phyloP scores from a whole-genome alignment of 352 stramenopile species.

The Globisporangium paroecandrum region DNA sequence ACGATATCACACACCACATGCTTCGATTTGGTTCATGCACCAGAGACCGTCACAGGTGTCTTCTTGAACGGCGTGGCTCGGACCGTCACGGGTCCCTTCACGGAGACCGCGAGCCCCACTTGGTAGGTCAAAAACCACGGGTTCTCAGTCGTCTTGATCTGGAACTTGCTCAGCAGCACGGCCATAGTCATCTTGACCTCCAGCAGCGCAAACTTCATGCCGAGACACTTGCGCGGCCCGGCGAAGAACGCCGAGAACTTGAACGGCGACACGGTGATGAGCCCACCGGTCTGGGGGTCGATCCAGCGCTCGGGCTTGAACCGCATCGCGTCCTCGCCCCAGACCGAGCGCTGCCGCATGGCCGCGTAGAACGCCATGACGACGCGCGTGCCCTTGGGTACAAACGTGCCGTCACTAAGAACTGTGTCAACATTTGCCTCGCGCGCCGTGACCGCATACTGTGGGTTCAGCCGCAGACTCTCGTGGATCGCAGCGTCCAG shows the following conservation, averaged over 20 bases:
- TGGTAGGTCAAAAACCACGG: constrained; percentile 45
- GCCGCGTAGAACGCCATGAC: constrained; percentile 51
- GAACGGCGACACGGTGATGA: constrained; percentile 41
- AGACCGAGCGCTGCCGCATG: constrained; percentile 45
- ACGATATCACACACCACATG: neutral
- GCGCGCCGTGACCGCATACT: constrained; percentile 42
- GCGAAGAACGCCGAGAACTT: constrained; percentile 72
- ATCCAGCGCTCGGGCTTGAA: constrained; percentile 75
- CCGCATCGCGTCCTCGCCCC: constrained; percentile 49
- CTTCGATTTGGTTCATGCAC: neutral
- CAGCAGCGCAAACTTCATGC: constrained; percentile 59
- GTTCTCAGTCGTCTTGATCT: constrained; percentile 33
- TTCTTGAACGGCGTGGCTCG: constrained; percentile 14
- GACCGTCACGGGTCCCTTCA: constrained; percentile 35
- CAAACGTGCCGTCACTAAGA: constrained; percentile 64
- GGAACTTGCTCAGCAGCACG: constrained; percentile 45
- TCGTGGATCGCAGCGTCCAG: constrained; percentile 57
- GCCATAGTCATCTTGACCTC: constrained; percentile 66
- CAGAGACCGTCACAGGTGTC: neutral
- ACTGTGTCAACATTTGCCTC: constrained; percentile 40
- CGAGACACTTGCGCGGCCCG: constrained; percentile 63
- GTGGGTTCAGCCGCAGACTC: constrained; percentile 56
- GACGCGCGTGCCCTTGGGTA: constrained; percentile 44
- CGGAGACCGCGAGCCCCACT: constrained; percentile 25
- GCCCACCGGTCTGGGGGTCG: constrained; percentile 30